Percentiles rank a stretch among this genome's conserved stretches.
Conservation (phyloP, 2,329 filamentous ascomycete genomes). For the Paraconiothyrium brasiliense region DNA sequence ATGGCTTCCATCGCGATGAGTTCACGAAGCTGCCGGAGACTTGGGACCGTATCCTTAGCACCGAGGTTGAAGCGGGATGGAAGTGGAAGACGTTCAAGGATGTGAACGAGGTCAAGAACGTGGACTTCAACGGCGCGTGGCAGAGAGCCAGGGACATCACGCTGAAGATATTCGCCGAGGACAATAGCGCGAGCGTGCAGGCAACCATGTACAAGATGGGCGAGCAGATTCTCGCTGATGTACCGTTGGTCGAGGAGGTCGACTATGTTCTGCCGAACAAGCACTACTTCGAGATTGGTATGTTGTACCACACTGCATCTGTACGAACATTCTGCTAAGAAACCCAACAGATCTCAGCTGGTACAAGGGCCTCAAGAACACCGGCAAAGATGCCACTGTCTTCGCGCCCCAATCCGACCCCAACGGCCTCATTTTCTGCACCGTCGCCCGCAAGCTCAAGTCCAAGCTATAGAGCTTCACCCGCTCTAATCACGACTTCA, state of each 20-base stretch:
- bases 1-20: constrained; percentile 91
- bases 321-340: constrained; percentile 21
- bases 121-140: constrained; percentile 82
- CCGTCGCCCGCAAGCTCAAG: constrained; percentile 71
- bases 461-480: constrained; percentile 51
- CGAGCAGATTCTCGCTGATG: constrained; percentile 80
- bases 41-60: constrained; percentile 95
- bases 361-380: constrained; percentile 96
- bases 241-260: constrained; percentile 75
- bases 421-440: constrained; percentile 95
- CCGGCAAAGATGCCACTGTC: constrained; percentile 92
- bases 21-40: constrained; percentile 91
- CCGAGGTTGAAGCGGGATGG: constrained; percentile 89
- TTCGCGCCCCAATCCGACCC: constrained; percentile 92
- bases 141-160: constrained; percentile 81
- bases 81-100: constrained; percentile 77
- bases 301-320: constrained; percentile 46
- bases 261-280: constrained; percentile 94
- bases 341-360: constrained; percentile 80
- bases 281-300: constrained; percentile 97
- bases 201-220: constrained; percentile 99
- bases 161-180: constrained; percentile 88
- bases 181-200: constrained; percentile 92
- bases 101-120: constrained; percentile 72
- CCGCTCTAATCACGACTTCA: constrained; percentile 20